Percentiles rank a stretch among this genome's conserved stretches.
Conservation (phyloP, 768 basidiomycete genomes). For the Suillus alpinus region DNA sequence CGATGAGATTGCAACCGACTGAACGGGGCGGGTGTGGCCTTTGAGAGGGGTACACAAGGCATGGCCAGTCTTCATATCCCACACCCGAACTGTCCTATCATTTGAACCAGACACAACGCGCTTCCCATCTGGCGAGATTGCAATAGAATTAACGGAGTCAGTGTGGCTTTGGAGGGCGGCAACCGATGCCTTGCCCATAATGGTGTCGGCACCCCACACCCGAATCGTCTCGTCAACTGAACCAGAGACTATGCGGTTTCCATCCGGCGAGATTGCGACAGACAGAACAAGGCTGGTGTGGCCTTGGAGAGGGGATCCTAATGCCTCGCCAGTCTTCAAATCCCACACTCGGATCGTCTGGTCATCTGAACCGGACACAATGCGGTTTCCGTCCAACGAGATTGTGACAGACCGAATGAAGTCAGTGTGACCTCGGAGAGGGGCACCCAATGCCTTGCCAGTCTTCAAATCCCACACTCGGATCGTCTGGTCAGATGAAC, state of each 20-base stretch:
- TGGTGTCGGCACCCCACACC: neutral
- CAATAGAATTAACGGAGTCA: neutral
- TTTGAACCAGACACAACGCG: neutral
- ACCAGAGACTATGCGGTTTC: neutral
- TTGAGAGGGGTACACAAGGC: neutral
- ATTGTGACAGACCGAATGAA: neutral
- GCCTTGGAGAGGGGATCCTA: neutral
- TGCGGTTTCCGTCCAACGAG: neutral
- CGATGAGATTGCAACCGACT: constrained; percentile 10
- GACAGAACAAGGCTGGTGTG: neutral
- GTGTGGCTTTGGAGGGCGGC: too few species aligned
- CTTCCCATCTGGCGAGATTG: neutral
- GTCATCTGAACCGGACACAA: constrained; percentile 3
- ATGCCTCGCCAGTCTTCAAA: neutral
- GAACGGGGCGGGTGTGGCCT: constrained; percentile 6
- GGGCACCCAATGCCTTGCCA: neutral
- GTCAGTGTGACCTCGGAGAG: neutral
- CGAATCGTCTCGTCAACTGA: neutral
- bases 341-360: constrained; percentile 3
- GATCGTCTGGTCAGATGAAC: neutral
- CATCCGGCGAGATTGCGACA: constrained; percentile 5
- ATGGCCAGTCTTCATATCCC: neutral
- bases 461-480: constrained; percentile 12
- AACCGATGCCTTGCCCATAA: too few species aligned
- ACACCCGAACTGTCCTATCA: neutral